A percentile compares a stretch with the other conserved stretches of the same genome.
phyloP scores from a whole-genome alignment of 78 protist species.

The Dictyostelium discoideum region DNA sequence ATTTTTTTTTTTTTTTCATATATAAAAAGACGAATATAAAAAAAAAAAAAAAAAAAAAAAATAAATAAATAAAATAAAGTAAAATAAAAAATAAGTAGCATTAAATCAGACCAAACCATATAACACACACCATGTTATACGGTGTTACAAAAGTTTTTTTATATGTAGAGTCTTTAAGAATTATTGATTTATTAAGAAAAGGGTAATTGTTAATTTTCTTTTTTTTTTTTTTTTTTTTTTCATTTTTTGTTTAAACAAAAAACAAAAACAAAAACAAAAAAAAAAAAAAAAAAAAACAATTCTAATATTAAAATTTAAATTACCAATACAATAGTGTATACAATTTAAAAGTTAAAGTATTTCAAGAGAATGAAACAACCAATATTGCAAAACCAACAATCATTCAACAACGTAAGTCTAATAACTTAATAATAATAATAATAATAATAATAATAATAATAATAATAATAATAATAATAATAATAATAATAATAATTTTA shows the following conservation, averaged over 20 bases:
- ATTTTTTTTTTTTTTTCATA: not conserved
- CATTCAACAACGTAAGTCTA: not conserved
- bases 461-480: not conserved
- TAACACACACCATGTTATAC: constrained; percentile 23
- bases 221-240: not conserved
- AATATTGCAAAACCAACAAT: constrained; percentile 35
- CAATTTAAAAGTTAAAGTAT: constrained; percentile 46
- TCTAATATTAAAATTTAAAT: too few relatives aligned
- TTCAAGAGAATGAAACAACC: constrained; percentile 31
- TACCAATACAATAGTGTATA: not conserved
- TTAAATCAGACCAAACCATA: not conserved
- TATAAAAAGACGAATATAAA: not conserved
- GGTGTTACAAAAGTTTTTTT: constrained; percentile 49
- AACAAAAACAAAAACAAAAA: not conserved
- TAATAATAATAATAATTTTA: not conserved
- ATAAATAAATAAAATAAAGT: too few relatives aligned
- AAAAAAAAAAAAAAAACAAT: not conserved
- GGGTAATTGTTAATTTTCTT: constrained; percentile 9
- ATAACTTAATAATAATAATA: not conserved
- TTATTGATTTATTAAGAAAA: constrained; percentile 60
- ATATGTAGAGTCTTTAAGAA: constrained; percentile 54
- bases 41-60: not conserved
- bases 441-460: not conserved
- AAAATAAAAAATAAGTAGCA: too few relatives aligned
- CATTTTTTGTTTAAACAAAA: not conserved